Evolutionary conservation across 805 yeast species (phyloP).

Genomic region (Lachancea sp.): DNA sequence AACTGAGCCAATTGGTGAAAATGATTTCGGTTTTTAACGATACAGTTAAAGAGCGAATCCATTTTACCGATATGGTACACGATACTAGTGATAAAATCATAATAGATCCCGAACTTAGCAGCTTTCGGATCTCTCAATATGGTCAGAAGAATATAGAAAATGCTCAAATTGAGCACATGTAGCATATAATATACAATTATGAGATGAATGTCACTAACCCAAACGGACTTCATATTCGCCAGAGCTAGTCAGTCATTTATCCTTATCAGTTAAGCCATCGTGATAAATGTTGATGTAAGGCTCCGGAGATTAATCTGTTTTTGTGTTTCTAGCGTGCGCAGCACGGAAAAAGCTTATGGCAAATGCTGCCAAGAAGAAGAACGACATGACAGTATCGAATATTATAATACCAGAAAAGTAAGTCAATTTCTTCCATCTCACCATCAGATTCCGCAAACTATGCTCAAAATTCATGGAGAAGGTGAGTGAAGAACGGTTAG

Average conservation of each 20-base stretch:
- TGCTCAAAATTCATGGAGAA: slow-evolving; percentile 25
- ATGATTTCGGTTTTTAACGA: slow-evolving; percentile 21
- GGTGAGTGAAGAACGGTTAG: slow-evolving; percentile 17
- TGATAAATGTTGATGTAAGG: too few species aligned
- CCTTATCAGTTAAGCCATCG: too few species aligned
- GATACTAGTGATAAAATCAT: slow-evolving; percentile 10
- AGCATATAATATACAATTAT: slow-evolving; percentile 2
- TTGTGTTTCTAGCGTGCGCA: not conserved
- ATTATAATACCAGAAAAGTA: slow-evolving; percentile 21
- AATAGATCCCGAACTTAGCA: slow-evolving; percentile 23
- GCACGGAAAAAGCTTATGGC: slow-evolving; percentile 13
- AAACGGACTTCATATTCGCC: too few species aligned
- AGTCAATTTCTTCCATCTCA: slow-evolving; percentile 20
- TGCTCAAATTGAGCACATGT: slow-evolving; percentile 7
- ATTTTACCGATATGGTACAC: slow-evolving; percentile 19
- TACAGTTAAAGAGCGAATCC: slow-evolving; percentile 24
- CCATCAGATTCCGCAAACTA: slow-evolving; percentile 29
- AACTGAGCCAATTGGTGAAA: slow-evolving; percentile 15
- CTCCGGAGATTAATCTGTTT: not conserved
- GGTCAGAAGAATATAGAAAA: slow-evolving; percentile 1
- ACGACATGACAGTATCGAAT: slow-evolving; percentile 15
- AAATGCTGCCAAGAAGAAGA: slow-evolving; percentile 17
- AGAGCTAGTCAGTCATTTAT: too few species aligned
- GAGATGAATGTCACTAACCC: not conserved
- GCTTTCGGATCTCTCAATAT: slow-evolving; percentile 4